Percentiles rank a stretch among this genome's conserved stretches.
Conservation (phyloP, 1,284 basidiomycete genomes). For the Wallemia hederae region DNA sequence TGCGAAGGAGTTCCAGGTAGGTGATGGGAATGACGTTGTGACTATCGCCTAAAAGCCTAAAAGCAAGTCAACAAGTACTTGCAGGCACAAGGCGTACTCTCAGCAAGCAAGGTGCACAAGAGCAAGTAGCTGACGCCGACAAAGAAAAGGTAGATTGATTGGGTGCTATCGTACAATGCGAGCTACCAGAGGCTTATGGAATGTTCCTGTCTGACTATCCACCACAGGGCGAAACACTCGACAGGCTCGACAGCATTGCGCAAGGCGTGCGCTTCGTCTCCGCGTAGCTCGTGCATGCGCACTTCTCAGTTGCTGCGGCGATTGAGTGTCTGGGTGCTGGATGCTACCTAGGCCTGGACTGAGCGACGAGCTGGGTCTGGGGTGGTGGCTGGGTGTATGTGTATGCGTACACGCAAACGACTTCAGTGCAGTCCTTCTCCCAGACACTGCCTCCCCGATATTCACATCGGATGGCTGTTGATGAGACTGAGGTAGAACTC, state of each 20-base stretch:
- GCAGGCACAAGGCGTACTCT: constrained; percentile 18
- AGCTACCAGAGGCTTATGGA: background rate
- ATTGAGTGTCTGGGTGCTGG: background rate
- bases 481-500: background rate
- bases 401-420: too few relatives aligned
- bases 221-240: constrained; percentile 16
- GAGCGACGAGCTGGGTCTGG: background rate
- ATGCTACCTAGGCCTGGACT: background rate
- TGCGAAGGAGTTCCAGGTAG: constrained; percentile 2
- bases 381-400: too few relatives aligned
- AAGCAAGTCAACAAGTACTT: constrained; percentile 14
- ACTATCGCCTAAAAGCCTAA: constrained; percentile 1
- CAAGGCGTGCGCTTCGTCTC: constrained; percentile 14
- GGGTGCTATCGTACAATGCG: constrained; percentile 17
- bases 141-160: constrained; percentile 10
- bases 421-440: too few relatives aligned
- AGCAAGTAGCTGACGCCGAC: constrained; percentile 18
- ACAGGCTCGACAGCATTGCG: constrained; percentile 9
- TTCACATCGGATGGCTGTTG: background rate
- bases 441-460: background rate
- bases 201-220: background rate
- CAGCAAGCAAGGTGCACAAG: constrained; percentile 18
- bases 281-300: constrained; percentile 17
- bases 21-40: background rate
- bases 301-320: constrained; percentile 12